A percentile compares a stretch with the other conserved stretches of the same genome.
Conservation (phyloP, 2,329 filamentous ascomycete genomes). For the Massarina eburnea region DNA sequence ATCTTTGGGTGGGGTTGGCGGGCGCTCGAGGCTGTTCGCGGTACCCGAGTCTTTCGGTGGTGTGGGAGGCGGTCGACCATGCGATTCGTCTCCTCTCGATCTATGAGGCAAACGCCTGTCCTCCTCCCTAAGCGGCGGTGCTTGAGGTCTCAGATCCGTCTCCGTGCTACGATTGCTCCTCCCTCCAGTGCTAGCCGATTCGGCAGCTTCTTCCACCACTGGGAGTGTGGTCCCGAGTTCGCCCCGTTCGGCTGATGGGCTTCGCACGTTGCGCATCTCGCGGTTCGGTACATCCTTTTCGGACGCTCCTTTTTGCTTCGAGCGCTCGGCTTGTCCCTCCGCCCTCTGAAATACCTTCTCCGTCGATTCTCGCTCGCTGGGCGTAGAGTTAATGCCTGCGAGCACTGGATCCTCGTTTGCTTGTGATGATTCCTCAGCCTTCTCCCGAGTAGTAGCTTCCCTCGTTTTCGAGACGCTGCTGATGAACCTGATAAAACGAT, state of each 20-base stretch:
- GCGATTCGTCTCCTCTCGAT: constrained; percentile 29
- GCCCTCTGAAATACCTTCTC: constrained; percentile 59
- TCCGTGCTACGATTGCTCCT: constrained; percentile 51
- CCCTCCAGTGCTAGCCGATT: constrained; percentile 68
- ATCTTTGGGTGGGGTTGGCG: constrained; percentile 44
- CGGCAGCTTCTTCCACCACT: constrained; percentile 87
- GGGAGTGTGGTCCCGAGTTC: constrained; percentile 66
- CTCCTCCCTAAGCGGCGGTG: constrained; percentile 26
- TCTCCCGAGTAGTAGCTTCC: constrained; percentile 72
- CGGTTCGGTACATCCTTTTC: constrained; percentile 65
- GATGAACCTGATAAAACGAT: constrained; percentile 92
- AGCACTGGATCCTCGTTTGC: constrained; percentile 42
- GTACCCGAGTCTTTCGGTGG: constrained; percentile 45
- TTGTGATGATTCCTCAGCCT: constrained; percentile 37
- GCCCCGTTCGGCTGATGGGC: constrained; percentile 58
- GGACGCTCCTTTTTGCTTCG: constrained; percentile 48
- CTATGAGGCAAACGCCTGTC: constrained; percentile 7
- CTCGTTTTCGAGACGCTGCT: constrained; percentile 85
- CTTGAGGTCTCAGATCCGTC: constrained; percentile 15
- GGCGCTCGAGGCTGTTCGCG: constrained; percentile 27
- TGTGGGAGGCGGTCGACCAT: constrained; percentile 46
- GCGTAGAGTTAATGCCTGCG: constrained; percentile 40
- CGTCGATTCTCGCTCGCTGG: constrained; percentile 40
- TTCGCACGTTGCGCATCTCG: constrained; percentile 60
- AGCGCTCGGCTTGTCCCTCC: constrained; percentile 65